Evolutionary conservation across 257 asterid genomes (phyloP), one percentile per base, ranked within the genome.

Genomic region (Fraxinus quadrangulata): DNA sequence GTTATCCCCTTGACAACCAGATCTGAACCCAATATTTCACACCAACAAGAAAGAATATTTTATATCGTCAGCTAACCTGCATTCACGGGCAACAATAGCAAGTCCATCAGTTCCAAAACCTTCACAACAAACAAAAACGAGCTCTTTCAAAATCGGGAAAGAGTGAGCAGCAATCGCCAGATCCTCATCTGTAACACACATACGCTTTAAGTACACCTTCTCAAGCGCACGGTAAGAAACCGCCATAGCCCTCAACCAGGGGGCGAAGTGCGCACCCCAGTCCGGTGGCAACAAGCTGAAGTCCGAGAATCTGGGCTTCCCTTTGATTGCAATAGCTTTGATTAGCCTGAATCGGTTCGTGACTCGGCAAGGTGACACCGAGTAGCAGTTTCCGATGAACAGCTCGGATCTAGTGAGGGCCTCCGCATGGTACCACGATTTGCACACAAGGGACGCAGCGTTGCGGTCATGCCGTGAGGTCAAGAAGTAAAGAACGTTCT

Each of bases 401-500:
- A 87, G 61, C 19, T 87, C 91, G 75, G 89, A 87, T 85, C 91
- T 85, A 80, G 91, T 85, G 26, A 85, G 83, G 8, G 91, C 88
- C 82, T 87, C 91, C 0, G 83, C 84, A 17, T 82, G 78, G 79
- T 78, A 82, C 91, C 91, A 87, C 10, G 89, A 85, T 76, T 85
- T 87, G 84, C 88, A 85, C 4, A 87, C 89, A 8, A 87, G 76
- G 8, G 91, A 87, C 5, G 87, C 88, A 30, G 87, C 84, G 91
- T 85, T 87, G 40, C 91, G 89, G 82, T 87, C 89, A 9, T 81
- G 79, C 21, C 89, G 80, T 23, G 86, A 80, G 13, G 83, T 83
- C 47, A 87, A 72, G 88, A 87, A 87, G 79, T 80, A 83, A 47
- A 87, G 91, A 6, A 87, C 88, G 78, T 83, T 85, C 33, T 87